Conservation (phyloP, 1,139 yeast species). For the Candida frijolesensis region DNA sequence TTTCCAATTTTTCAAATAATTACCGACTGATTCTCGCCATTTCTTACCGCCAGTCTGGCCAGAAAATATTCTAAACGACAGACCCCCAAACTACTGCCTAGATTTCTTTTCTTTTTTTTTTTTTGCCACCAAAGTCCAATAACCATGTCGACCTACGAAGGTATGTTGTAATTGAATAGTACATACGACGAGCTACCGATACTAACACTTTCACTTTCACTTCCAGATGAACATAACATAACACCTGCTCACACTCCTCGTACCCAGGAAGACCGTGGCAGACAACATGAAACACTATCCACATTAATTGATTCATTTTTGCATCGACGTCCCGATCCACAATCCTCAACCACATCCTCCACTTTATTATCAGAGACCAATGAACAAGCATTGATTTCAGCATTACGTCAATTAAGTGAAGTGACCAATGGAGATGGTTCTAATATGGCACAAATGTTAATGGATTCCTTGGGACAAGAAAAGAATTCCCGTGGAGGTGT, state of each 20-base stretch:
- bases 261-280: slow-evolving; percentile 15
- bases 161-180: slow-evolving; percentile 27
- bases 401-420: slow-evolving; percentile 32
- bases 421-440: slow-evolving; percentile 30
- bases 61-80: neutral
- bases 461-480: slow-evolving; percentile 26
- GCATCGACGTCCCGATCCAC: slow-evolving; percentile 12
- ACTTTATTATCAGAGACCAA: slow-evolving; percentile 5
- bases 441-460: slow-evolving; percentile 29
- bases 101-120: neutral
- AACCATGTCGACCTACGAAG: slow-evolving; percentile 45
- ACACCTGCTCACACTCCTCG: slow-evolving; percentile 3
- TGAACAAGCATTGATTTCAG: slow-evolving; percentile 20
- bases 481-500: slow-evolving; percentile 50
- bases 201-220: slow-evolving; percentile 24
- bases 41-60: neutral
- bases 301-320: slow-evolving; percentile 40
- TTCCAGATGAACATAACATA: slow-evolving; percentile 20
- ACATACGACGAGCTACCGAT: neutral
- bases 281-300: slow-evolving; percentile 41
- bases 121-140: slow-evolving; percentile 3
- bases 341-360: slow-evolving; percentile 6
- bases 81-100: neutral
- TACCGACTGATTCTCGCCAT: too few species aligned
- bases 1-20: neutral